These are phyloP conservation scores for Athelia psychrophila DNA, from an alignment of 1,284 basidiomycete species.

Conservation along the genomic window DNA sequence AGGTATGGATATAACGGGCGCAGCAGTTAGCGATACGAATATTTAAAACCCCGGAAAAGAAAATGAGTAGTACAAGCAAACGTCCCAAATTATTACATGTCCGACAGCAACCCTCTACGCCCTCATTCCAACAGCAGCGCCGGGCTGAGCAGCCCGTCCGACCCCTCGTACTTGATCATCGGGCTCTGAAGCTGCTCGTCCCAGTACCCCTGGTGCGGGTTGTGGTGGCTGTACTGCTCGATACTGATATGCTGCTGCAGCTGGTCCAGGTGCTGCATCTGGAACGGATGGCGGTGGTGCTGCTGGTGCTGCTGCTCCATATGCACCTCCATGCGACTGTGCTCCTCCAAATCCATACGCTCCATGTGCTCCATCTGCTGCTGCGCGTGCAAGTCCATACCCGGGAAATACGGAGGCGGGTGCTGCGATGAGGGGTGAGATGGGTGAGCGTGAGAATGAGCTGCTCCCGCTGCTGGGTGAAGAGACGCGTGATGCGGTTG, in stretches of 20 bases:
- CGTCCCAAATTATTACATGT: too few species aligned
- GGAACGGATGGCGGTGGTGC: not conserved
- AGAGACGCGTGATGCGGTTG: not conserved
- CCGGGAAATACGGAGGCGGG: too few species aligned
- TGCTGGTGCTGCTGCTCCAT: not conserved
- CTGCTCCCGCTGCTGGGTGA: not conserved
- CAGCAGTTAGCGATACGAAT: too few species aligned
- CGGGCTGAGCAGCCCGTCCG: not conserved
- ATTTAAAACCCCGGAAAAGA: too few species aligned
- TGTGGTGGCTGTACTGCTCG: not conserved
- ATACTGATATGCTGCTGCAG: not conserved
- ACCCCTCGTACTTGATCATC: not conserved
- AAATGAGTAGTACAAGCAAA: too few species aligned
- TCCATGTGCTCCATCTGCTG: too few species aligned
- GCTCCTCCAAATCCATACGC: too few species aligned
- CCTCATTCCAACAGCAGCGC: slow-evolving; percentile 2
- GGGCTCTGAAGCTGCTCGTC: not conserved
- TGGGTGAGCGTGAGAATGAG: not conserved
- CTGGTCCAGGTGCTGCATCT: not conserved
- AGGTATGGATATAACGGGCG: too few species aligned
- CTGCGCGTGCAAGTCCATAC: too few species aligned
- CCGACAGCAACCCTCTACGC: not conserved
- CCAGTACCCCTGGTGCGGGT: not conserved
- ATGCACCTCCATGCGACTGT: too few species aligned
- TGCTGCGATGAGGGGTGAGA: too few species aligned